Evolutionary conservation across 2,329 filamentous ascomycete genomes (phyloP).

Genomic region (Alternaria postmessia): DNA sequence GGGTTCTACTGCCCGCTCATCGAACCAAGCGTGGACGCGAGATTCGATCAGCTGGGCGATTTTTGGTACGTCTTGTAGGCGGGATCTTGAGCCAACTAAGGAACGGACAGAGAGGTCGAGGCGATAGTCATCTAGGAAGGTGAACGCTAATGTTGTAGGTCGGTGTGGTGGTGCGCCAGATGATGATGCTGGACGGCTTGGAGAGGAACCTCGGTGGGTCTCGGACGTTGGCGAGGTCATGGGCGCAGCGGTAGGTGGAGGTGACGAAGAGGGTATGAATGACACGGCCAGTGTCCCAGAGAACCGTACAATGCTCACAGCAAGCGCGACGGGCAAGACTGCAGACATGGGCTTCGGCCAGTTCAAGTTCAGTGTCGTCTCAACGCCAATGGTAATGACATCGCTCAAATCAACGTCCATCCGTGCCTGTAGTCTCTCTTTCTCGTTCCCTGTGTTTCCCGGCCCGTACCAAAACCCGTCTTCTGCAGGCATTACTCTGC

Average conservation of each 20-base stretch:
- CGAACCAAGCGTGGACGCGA: constrained; percentile 84
- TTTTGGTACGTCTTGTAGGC: constrained; percentile 85
- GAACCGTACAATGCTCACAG: constrained; percentile 91
- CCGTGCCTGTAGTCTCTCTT: constrained; percentile 84
- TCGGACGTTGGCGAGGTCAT: constrained; percentile 53
- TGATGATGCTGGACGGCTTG: constrained; percentile 39
- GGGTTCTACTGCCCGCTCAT: constrained; percentile 84
- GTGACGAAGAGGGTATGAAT: constrained; percentile 74
- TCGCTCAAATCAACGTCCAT: constrained; percentile 98
- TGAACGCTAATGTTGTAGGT: constrained; percentile 91
- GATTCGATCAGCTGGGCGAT: constrained; percentile 85
- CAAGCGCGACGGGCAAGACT: constrained; percentile 87
- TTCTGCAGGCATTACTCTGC: constrained; percentile 90
- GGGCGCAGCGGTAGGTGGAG: constrained; percentile 37
- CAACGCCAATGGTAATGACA: constrained; percentile 91
- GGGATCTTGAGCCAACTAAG: constrained; percentile 78
- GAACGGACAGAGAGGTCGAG: constrained; percentile 84
- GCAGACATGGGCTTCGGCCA: constrained; percentile 91
- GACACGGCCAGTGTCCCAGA: constrained; percentile 93
- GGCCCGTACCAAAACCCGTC: constrained; percentile 65
- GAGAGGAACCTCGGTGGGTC: constrained; percentile 55
- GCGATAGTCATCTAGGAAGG: constrained; percentile 88
- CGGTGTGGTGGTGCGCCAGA: constrained; percentile 40
- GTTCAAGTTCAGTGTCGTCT: constrained; percentile 93
- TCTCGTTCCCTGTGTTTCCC: constrained; percentile 63